phyloP scores from a whole-genome alignment of 352 stramenopile species.

The Globisporangium yorkense region DNA sequence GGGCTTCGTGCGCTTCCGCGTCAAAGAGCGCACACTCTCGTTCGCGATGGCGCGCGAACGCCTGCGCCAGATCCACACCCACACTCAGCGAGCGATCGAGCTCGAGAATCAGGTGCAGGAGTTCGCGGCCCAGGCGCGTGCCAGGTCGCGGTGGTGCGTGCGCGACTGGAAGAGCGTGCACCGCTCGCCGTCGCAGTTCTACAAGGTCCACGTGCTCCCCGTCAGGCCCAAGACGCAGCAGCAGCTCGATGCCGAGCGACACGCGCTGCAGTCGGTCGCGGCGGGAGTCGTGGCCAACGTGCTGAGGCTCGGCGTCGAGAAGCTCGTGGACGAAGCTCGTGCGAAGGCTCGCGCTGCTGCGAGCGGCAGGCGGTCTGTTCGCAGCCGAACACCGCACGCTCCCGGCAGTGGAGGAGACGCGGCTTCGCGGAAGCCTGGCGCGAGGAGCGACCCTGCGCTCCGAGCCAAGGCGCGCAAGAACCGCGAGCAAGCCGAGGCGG shows the following conservation, averaged over 20 bases:
- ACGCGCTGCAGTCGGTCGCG: conserved; percentile 18
- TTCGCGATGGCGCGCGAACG: conserved; percentile 15
- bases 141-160: conserved; percentile 56
- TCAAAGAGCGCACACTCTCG: conserved; percentile 42
- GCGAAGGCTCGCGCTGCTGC: neutral
- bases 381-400: neutral
- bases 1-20: conserved; percentile 42
- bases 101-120: conserved; percentile 36
- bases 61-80: conserved; percentile 31
- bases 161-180: conserved; percentile 39
- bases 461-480: conserved; percentile 16
- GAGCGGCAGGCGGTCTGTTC: conserved; percentile 4
- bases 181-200: conserved; percentile 37
- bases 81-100: conserved; percentile 17
- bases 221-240: conserved; percentile 30
- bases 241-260: conserved; percentile 32
- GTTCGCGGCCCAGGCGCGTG: conserved; percentile 36
- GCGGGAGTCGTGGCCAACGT: conserved; percentile 25
- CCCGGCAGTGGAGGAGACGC: neutral
- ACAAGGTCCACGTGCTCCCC: conserved; percentile 44
- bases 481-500: conserved; percentile 27
- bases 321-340: conserved; percentile 19
- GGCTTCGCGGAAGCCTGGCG: neutral
- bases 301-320: conserved; percentile 28
- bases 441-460: neutral